Evolutionary conservation across 2,329 filamentous ascomycete species (phyloP), one percentile per base, ranked within the genome.

Genomic region (Fusarium sarcochroum): DNA sequence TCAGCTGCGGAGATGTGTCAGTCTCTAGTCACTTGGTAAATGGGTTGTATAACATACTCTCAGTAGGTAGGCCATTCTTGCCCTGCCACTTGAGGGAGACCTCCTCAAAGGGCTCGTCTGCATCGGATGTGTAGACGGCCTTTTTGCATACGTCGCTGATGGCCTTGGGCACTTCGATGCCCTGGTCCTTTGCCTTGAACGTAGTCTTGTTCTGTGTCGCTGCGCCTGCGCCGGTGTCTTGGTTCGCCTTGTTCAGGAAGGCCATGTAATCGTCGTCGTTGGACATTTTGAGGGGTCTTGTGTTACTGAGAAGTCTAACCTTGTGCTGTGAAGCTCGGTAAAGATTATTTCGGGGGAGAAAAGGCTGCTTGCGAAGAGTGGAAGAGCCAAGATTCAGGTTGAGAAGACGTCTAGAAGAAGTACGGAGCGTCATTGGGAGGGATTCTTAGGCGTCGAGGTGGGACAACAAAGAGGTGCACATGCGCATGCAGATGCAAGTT

Each of bases 221-320:
- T 10, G 59, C 65, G n/a, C 60, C 51, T 66, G 66, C 61, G 11
- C 76, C 62, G 57, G 91, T 90, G 76, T 94, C 90, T 74, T 89
- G 83, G 81, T 97, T 97, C 54, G 93, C 93, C 83, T 96, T 96
- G 77, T 96, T 87, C 58, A 98, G 85, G 77, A 98, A 97, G 62
- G 91, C 84, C 80, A 90, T 87, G 83, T 97, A 98, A 66, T 92
- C 91, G 64, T 92, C 89, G 84, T 97, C 93, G 54, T 89, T 90
- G 9, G 89, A 87, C 91, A 93, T 93, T 17, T 58, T 83, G 20
- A 70, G 55, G 34, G 60, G 14, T 53, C 40, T 49, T 23, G 71
- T 70, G 40, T 55, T 72, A 42, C 68, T 70, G 37, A 76, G 65
- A 51, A 44, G 41, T 69, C 70, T 48, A 49, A 32, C 27, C 14